Evolutionary conservation across 2,329 filamentous ascomycete species (phyloP), one percentile per base, ranked within the genome.

Genomic region (Fusarium nisikadoi): DNA sequence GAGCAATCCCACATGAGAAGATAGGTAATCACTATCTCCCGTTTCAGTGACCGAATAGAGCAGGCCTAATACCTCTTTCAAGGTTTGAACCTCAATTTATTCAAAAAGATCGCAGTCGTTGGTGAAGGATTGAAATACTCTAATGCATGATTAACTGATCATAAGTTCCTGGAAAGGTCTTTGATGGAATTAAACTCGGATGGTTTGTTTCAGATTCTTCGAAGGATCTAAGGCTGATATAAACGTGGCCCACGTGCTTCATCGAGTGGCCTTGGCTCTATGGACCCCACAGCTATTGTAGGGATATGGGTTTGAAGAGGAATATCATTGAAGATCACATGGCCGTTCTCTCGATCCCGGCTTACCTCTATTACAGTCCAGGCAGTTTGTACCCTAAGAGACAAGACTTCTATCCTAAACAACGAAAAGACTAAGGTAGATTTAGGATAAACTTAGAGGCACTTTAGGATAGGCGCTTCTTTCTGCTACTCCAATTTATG

Each of bases 1-100:
- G 0, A 42, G 2, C 1, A 8, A 8, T 0, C 3, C 23, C 10
- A 35, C 7, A 27, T 4, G 5, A 8, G 2, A 10, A 33, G n/a
- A 46, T n/a, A 20, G 5, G 1, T 20, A 8, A 35, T 19, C 6
- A 2, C 6, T n/a, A n/a, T 27, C 11, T n/a, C 41, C 23, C 5
- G 8, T 6, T 35, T 2, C 8, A 27, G 11, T 35, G n/a, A 36
- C 56, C 35, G 27, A 53, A 7, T 17, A 29, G 6, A 52, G 27
- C 5, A 52, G 20, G 8, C 35, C 8, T 11, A 25, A 4, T 8
- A 9, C 5, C 12, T 31, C n/a, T 38, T 31, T 17, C 16, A 16
- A 13, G 16, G 1, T 27, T 8, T 25, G 10, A 20, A 4, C 12
- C 43, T 39, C 13, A 27, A 12, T 23, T 14, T 14, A 12, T 23